Evolutionary conservation across 2,329 filamentous ascomycete species (phyloP).

Genomic region (Paecilomyces fulvus): DNA sequence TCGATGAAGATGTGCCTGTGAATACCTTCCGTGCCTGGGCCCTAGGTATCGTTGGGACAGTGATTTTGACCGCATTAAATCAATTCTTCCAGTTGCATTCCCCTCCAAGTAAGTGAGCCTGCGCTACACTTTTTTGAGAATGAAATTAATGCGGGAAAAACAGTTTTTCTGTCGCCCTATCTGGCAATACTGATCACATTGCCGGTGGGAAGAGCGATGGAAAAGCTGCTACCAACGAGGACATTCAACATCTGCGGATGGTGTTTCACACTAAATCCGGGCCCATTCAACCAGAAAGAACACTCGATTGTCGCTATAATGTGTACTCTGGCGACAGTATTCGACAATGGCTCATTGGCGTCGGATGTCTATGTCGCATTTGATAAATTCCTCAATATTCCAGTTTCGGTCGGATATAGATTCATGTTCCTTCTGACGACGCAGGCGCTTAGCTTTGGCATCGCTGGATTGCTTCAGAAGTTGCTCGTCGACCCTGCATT

Average conservation of each 20-base stretch:
- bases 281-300: constrained; percentile 23
- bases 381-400: constrained; percentile 10
- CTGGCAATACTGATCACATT: constrained; percentile 8
- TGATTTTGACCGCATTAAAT: constrained; percentile 9
- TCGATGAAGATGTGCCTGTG: constrained; percentile 9
- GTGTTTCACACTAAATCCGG: constrained; percentile 18
- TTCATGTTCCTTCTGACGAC: constrained; percentile 44
- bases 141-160: neutral
- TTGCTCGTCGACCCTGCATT: constrained; percentile 47
- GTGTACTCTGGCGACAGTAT: constrained; percentile 6
- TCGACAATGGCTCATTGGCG: constrained; percentile 7
- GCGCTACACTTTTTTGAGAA: neutral
- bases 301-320: constrained; percentile 8
- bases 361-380: constrained; percentile 13
- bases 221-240: constrained; percentile 4
- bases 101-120: constrained; percentile 4
- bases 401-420: constrained; percentile 12
- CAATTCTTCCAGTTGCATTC: constrained; percentile 10
- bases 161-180: constrained; percentile 8
- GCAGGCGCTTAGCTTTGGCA: constrained; percentile 59
- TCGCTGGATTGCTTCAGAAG: constrained; percentile 55
- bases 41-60: constrained; percentile 26
- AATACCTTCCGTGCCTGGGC: constrained; percentile 31
- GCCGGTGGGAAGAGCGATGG: constrained; percentile 7
- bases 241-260: constrained; percentile 5